Conservation (phyloP, 352 stramenopile species). For the Globisporangium parvum region DNA sequence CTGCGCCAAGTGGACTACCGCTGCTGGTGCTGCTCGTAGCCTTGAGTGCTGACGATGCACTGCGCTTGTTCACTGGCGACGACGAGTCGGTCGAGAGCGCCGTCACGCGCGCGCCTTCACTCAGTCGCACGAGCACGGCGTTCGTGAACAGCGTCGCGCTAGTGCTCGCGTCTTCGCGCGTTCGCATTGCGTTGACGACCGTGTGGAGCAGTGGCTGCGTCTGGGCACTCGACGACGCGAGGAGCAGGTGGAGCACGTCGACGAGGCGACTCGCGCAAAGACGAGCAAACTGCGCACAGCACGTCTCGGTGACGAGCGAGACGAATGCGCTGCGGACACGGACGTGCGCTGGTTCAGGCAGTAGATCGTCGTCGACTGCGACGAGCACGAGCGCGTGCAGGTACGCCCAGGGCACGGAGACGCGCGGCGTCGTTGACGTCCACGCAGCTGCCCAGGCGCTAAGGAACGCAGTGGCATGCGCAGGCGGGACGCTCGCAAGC, state of each 20-base stretch:
- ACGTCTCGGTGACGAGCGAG: slow-evolving; percentile 5
- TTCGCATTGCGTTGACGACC: slow-evolving; percentile 3
- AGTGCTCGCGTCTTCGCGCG: background rate
- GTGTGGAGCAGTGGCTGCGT: slow-evolving; percentile 6
- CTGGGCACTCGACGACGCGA: slow-evolving; percentile 5
- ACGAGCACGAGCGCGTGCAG: slow-evolving; percentile 24
- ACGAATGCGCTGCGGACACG: slow-evolving; percentile 17
- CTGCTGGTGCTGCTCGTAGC: background rate
- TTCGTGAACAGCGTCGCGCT: slow-evolving; percentile 9
- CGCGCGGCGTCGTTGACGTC: slow-evolving; percentile 18
- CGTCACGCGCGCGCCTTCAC: slow-evolving; percentile 2
- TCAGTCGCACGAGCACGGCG: slow-evolving; percentile 8
- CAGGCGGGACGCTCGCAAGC: slow-evolving; percentile 5
- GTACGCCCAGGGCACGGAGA: slow-evolving; percentile 35
- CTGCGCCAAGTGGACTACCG: background rate
- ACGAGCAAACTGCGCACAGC: slow-evolving; percentile 1
- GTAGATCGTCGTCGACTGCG: slow-evolving; percentile 2
- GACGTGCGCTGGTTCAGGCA: background rate
- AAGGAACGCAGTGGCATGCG: slow-evolving; percentile 27
- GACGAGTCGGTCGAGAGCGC: slow-evolving; percentile 3
- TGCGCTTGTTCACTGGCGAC: background rate
- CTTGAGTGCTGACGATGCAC: background rate
- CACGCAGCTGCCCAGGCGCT: slow-evolving; percentile 39
- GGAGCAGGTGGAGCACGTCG: slow-evolving; percentile 4
- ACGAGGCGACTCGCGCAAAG: background rate